Conservation (phyloP, 2,329 filamentous ascomycete genomes). For the Arthrobotrys pseudoclavata region DNA sequence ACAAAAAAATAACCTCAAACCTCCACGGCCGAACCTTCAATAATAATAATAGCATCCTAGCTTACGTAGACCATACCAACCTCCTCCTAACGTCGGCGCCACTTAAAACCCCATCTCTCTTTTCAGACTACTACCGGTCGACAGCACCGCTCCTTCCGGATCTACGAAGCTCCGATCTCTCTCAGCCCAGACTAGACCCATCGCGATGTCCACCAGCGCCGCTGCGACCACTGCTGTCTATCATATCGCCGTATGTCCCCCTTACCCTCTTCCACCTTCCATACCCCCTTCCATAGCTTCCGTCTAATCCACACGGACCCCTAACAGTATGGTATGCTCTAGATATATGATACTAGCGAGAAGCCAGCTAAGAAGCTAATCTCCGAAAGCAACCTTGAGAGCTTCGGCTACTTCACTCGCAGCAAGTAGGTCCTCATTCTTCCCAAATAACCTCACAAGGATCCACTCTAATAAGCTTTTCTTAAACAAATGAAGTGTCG, state of each 20-base stretch:
- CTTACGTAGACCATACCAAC: slow-evolving; percentile 15
- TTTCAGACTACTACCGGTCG: not conserved
- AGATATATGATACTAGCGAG: slow-evolving; percentile 47
- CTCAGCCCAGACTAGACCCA: not conserved
- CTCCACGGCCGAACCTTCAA: not conserved
- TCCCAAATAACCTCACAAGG: not conserved
- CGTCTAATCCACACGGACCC: not conserved
- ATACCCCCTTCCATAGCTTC: not conserved
- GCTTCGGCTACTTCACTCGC: slow-evolving; percentile 51
- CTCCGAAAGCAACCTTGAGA: slow-evolving; percentile 41
- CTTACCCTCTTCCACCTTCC: not conserved
- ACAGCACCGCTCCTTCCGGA: not conserved
- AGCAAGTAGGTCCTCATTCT: slow-evolving; percentile 33
- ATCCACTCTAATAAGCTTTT: slow-evolving; percentile 12
- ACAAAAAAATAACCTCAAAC: not conserved
- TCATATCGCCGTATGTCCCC: slow-evolving; percentile 42
- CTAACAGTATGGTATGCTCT: not conserved
- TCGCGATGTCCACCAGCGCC: slow-evolving; percentile 37
- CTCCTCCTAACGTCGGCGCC: slow-evolving; percentile 5
- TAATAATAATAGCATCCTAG: not conserved
- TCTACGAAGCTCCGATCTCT: slow-evolving; percentile 19
- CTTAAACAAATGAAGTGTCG: slow-evolving; percentile 67
- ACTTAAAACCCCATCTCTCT: slow-evolving; percentile 19
- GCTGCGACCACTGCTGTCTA: slow-evolving; percentile 51
- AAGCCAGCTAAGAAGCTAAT: slow-evolving; percentile 46